Evolutionary conservation across 2,329 filamentous ascomycete genomes (phyloP).

Genomic region (Podosphaera xanthii): DNA sequence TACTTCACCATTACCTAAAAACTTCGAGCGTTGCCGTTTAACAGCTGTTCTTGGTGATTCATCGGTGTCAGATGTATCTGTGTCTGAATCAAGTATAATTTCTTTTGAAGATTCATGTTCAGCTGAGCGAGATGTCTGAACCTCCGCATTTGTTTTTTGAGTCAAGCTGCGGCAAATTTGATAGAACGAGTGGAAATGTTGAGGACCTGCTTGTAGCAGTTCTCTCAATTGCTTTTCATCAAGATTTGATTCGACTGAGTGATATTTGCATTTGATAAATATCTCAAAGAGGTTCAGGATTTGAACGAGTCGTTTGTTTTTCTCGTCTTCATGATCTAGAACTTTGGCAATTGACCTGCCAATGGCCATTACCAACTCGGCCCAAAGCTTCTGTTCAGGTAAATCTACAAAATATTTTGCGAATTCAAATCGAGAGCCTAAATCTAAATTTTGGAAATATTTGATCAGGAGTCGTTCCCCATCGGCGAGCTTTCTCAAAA

Average conservation of each 20-base stretch:
- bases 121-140: not conserved
- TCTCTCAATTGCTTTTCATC: not conserved
- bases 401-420: slow-evolving; percentile 5
- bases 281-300: slow-evolving; percentile 13
- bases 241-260: not conserved
- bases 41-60: not conserved
- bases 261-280: slow-evolving; percentile 14
- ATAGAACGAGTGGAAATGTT: slow-evolving; percentile 5
- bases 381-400: slow-evolving; percentile 4
- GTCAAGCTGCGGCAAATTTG: slow-evolving; percentile 4
- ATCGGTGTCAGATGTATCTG: not conserved
- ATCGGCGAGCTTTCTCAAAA: slow-evolving; percentile 9
- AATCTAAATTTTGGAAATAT: slow-evolving; percentile 16
- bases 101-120: not conserved
- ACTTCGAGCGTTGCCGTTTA: not conserved
- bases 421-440: slow-evolving; percentile 1
- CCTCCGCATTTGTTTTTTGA: not conserved
- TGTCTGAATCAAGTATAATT: slow-evolving; percentile 1
- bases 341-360: not conserved
- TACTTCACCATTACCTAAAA: slow-evolving; percentile 2
- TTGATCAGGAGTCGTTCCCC: slow-evolving; percentile 22
- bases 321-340: slow-evolving; percentile 4
- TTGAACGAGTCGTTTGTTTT: not conserved
- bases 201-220: not conserved
- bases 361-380: slow-evolving; percentile 5